Evolutionary conservation across 2,329 filamentous ascomycete species (phyloP).

Genomic region (Drechmeria coniospora): DNA sequence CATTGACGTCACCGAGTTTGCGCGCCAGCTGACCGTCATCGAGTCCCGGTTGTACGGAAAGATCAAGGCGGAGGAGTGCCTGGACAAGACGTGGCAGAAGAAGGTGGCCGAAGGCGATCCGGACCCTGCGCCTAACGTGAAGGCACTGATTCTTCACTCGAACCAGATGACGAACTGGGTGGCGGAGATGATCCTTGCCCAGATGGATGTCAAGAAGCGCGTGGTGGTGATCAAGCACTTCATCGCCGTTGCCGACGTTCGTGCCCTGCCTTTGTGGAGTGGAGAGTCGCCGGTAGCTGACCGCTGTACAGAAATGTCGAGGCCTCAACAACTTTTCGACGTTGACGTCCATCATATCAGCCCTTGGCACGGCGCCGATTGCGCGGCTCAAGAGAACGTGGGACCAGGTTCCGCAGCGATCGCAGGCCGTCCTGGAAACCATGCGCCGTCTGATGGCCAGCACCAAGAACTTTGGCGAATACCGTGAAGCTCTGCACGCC

Average conservation of each 20-base stretch:
- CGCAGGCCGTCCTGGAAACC: conserved; percentile 62
- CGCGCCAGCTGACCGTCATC: conserved; percentile 92
- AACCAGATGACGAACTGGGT: conserved; percentile 99
- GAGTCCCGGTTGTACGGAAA: conserved; percentile 90
- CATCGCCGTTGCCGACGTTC: conserved; percentile 85
- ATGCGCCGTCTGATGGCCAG: conserved; percentile 95
- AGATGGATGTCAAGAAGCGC: conserved; percentile 86
- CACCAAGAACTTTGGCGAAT: conserved; percentile 96
- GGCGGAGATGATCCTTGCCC: conserved; percentile 93
- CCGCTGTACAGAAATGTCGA: conserved; percentile 64
- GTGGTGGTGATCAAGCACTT: conserved; percentile 98
- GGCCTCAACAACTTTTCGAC: conserved; percentile 92
- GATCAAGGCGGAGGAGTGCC: conserved; percentile 86
- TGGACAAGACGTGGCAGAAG: conserved; percentile 99
- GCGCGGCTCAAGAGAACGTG: conserved; percentile 87
- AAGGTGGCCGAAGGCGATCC: conserved; percentile 69
- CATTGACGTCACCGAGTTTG: conserved; percentile 90
- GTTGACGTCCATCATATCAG: conserved; percentile 92
- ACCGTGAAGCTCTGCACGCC: conserved; percentile 79
- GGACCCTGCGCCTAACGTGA: conserved; percentile 85
- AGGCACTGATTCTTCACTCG: conserved; percentile 89
- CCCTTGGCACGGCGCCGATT: conserved; percentile 85
- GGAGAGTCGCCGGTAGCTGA: conserved; percentile 4
- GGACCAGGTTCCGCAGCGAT: conserved; percentile 81
- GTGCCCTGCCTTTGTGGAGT: conserved; percentile 17